Percentiles rank a stretch among this genome's conserved stretches.
Conservation (phyloP, 495 filamentous ascomycete species). For the Neurospora tetraspora region DNA sequence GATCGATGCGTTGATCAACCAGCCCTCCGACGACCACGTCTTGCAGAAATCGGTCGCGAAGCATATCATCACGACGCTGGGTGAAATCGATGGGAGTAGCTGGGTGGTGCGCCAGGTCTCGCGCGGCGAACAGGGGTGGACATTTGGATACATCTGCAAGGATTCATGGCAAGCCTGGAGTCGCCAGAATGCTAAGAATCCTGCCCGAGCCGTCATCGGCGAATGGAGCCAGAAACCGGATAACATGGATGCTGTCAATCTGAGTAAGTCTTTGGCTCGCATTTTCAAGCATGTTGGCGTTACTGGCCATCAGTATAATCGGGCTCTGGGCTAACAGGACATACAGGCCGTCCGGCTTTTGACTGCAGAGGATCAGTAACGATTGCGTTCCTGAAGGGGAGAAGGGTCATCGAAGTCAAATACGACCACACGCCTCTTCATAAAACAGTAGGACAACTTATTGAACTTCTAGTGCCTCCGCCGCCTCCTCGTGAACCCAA, state of each 20-base stretch:
- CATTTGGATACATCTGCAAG: constrained; percentile 38
- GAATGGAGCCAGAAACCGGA: constrained; percentile 30
- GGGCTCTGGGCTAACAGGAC: neutral
- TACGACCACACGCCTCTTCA: constrained; percentile 40
- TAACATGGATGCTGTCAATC: constrained; percentile 26
- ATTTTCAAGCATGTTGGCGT: neutral
- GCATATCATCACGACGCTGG: constrained; percentile 28
- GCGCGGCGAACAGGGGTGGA: constrained; percentile 33
- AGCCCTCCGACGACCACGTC: constrained; percentile 30
- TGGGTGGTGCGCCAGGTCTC: constrained; percentile 33
- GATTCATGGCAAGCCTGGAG: constrained; percentile 37
- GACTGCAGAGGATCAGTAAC: constrained; percentile 37
- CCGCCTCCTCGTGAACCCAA: constrained; percentile 28
- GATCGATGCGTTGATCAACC: constrained; percentile 31
- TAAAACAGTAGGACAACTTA: constrained; percentile 32
- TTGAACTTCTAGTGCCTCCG: constrained; percentile 27
- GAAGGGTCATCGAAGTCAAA: constrained; percentile 30
- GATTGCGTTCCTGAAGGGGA: constrained; percentile 31
- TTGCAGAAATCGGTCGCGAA: constrained; percentile 32
- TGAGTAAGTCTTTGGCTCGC: constrained; percentile 15
- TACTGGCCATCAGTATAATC: too few relatives aligned
- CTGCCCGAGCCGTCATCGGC: constrained; percentile 25
- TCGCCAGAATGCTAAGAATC: constrained; percentile 29
- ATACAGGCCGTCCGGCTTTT: constrained; percentile 37
- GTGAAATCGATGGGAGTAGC: constrained; percentile 28